Base-by-base conservation (phyloP, 768 basidiomycete genomes). In the Favolaschia claudopus region DNA sequence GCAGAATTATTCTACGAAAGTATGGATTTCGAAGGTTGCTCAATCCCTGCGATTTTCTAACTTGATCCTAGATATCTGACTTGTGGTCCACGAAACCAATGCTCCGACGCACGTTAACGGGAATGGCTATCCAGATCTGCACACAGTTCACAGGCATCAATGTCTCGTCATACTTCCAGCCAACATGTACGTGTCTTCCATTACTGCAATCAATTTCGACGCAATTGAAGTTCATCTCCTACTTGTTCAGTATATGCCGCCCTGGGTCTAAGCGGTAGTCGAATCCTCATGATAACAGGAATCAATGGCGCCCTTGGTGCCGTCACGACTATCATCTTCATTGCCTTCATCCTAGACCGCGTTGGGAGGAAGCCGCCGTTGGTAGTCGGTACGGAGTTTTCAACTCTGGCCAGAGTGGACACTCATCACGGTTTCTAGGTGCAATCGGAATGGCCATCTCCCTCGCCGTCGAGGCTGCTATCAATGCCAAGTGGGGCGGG, bases 291-390 rank as follows among this genome's bases (percentile, higher is more conserved):
- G 80, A 81, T 63, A n/a, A 63, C 62, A 4, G 62, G 62, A 4
- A 79, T 86, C 10, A 84, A 86, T 70, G 86, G 86, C 54, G 80
- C 84, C 33, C 74, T 86, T 51, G 85, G 84, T 36, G 82, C 84
- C 32, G 70, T 55, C 22, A 70, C 82, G 63, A 85, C 84, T 10
- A 39, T 63, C 48, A 55, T 62, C 32, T 63, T 62, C 55, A 60
- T 64, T n/a, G 55, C 17, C 64, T 84, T 79, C 69, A 28, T 63
- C 51, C 47, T 63, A 15, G 62, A 63, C 79, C 85, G 59, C 83
- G 85, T 69, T 65, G 66, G 64, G 82, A 81, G 81, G 83, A 86
- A 54, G 81, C 84, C 28, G 77, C 84, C 42, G 81, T 84, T 28
- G 46, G 36, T 51, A 7, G 31, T 63, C 22, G 62, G 62, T 63